Base-by-base conservation (phyloP, 345 rosid genomes). In the Gossypium ekmanianum region DNA sequence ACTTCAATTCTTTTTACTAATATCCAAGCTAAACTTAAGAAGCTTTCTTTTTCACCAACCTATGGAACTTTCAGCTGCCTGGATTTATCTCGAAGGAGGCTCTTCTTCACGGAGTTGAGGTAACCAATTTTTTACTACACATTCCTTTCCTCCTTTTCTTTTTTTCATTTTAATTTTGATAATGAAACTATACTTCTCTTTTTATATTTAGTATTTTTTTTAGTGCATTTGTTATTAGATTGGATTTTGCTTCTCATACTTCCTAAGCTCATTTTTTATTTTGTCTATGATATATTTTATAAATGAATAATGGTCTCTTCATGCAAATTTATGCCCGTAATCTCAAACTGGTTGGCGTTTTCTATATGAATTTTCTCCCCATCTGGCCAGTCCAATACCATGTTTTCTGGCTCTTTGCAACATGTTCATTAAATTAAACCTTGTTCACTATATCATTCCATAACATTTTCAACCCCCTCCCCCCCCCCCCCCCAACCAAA, bases 21-120 rank as follows among this genome's bases (percentile, higher is more conserved):
- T 18, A 11, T 63, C 54, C 43, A 2, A 67, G 26, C 20, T 71
- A 68, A 27, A 54, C 74, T 29, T 7, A 48, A 63, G 69, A 63
- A 61, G 7, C 66, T 75, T 74, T 72, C 45, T 71, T 29, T 70
- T 55, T 71, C 39, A 34, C 56, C 75, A 26, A 74, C 71, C 77
- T 26, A 48, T 55, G 72, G 62, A 76, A 79, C 62, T 72, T 83
- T 81, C 91, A 94, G 98, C 81, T 94, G 78, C 93, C 98, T 26
- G 98, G 98, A 79, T 92, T 91, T 80, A 87, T 92, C 78, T 85
- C 98, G 54, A 81, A 86, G 69, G 91, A 89, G 20, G 99, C 93
- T 72, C 94, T 94, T 78, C 99, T 94, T 79, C 98, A 92, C 45
- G 98, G 98, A 7, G 98, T 89, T 69, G 99, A 94, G 98, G 99